Percentiles rank a stretch among this genome's conserved stretches.
Evolutionary conservation across 805 yeast species (phyloP).

Genomic region (Priceomyces medius): DNA sequence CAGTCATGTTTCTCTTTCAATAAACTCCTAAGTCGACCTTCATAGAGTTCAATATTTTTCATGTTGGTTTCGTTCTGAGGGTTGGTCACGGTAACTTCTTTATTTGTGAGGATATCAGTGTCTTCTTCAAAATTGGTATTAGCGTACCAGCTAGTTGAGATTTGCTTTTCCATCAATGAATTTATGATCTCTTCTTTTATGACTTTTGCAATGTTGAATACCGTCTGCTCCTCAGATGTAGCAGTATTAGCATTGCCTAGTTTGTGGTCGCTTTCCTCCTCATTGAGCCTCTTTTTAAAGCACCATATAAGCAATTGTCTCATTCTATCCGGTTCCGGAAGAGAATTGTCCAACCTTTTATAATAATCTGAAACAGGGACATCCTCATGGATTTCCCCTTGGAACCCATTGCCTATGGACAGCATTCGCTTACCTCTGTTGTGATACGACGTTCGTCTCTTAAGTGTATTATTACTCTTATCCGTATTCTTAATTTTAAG

Average conservation of each 20-base stretch:
- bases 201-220: constrained; percentile 54
- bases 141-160: constrained; percentile 70
- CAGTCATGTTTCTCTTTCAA: constrained; percentile 49
- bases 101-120: constrained; percentile 19
- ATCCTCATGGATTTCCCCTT: constrained; percentile 64
- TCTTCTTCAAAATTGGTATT: constrained; percentile 24
- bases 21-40: constrained; percentile 43
- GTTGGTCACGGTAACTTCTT: constrained; percentile 50
- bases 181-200: constrained; percentile 62
- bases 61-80: constrained; percentile 56
- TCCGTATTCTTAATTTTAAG: too few species aligned
- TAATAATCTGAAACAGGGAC: constrained; percentile 55
- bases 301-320: constrained; percentile 71
- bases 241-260: constrained; percentile 17
- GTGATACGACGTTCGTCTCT: constrained; percentile 51
- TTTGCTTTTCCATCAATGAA: constrained; percentile 57
- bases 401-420: constrained; percentile 71
- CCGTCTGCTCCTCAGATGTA: constrained; percentile 40
- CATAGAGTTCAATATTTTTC: constrained; percentile 47
- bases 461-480: constrained; percentile 6
- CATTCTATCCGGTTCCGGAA: constrained; percentile 75
- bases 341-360: constrained; percentile 57
- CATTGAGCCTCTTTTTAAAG: constrained; percentile 47
- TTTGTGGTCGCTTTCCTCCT: constrained; percentile 19
- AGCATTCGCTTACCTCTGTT: constrained; percentile 71